Evolutionary conservation across 2,329 filamentous ascomycete species (phyloP).

Genomic region (Beauveria medogensis): DNA sequence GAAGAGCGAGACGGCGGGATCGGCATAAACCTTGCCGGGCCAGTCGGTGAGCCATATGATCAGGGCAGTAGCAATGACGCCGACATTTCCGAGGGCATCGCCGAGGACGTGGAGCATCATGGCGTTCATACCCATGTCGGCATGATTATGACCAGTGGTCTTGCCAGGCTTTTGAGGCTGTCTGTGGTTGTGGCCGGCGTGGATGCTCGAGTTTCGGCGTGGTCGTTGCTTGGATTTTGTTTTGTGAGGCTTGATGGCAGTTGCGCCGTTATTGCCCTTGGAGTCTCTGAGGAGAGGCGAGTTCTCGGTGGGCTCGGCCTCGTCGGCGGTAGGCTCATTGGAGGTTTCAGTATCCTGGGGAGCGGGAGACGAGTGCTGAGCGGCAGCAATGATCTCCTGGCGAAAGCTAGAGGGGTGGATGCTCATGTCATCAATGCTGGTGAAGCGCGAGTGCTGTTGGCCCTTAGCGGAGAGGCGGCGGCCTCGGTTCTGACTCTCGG

Average conservation of each 20-base stretch:
- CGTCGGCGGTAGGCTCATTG: slow-evolving; percentile 36
- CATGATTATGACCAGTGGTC: slow-evolving; percentile 67
- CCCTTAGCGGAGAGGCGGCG: slow-evolving; percentile 38
- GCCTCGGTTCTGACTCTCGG: slow-evolving; percentile 27
- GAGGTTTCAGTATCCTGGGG: slow-evolving; percentile 47
- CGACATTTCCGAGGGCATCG: slow-evolving; percentile 78
- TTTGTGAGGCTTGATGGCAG: slow-evolving; percentile 16
- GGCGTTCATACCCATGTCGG: slow-evolving; percentile 91
- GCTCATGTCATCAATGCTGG: slow-evolving; percentile 64
- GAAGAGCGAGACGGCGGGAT: slow-evolving; percentile 85
- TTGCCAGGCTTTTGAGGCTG: slow-evolving; percentile 56
- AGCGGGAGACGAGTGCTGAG: slow-evolving; percentile 37
- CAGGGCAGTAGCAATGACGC: slow-evolving; percentile 73
- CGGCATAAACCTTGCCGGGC: slow-evolving; percentile 76
- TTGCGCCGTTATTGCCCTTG: slow-evolving; percentile 22
- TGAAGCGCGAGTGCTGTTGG: slow-evolving; percentile 46
- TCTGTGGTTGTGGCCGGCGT: slow-evolving; percentile 72
- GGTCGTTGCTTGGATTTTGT: slow-evolving; percentile 20
- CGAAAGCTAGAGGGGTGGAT: slow-evolving; percentile 86
- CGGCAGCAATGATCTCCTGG: slow-evolving; percentile 86
- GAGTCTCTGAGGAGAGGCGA: slow-evolving; percentile 39
- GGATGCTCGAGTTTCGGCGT: slow-evolving; percentile 45
- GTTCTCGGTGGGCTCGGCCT: slow-evolving; percentile 35
- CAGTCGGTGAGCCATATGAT: slow-evolving; percentile 87
- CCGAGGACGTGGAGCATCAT: slow-evolving; percentile 71